Percentiles rank a stretch among this genome's conserved stretches.
These are phyloP conservation scores for Metschnikowia matae DNA, from an alignment of 805 yeast genomes.

Conservation along the genomic window DNA sequence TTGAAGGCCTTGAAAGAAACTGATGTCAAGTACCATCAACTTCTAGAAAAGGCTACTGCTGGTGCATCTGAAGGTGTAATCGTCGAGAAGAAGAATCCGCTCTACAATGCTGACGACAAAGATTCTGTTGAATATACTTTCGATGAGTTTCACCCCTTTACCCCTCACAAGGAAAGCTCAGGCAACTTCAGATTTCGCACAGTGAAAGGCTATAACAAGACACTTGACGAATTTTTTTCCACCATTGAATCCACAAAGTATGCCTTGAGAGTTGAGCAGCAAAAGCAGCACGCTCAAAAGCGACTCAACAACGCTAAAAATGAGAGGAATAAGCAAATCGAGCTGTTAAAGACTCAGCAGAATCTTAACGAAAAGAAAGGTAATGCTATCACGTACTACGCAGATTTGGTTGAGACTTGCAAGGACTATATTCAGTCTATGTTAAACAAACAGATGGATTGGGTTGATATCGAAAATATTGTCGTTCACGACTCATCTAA, in stretches of 20 bases:
- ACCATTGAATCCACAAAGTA: constrained; percentile 78
- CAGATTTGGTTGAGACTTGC: constrained; percentile 69
- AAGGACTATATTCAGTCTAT: constrained; percentile 61
- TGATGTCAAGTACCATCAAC: constrained; percentile 36
- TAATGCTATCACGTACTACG: constrained; percentile 62
- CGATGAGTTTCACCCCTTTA: constrained; percentile 70
- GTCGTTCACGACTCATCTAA: constrained; percentile 65
- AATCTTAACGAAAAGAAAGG: constrained; percentile 64
- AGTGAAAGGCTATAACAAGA: constrained; percentile 67
- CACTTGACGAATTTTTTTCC: constrained; percentile 81
- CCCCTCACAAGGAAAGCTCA: constrained; percentile 39
- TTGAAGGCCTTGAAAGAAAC: constrained; percentile 45
- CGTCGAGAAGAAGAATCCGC: constrained; percentile 55
- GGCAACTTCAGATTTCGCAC: constrained; percentile 36
- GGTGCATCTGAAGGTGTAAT: constrained; percentile 53
- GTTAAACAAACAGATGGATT: constrained; percentile 84
- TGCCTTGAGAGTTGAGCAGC: constrained; percentile 69
- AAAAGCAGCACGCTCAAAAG: constrained; percentile 69
- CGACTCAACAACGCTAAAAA: constrained; percentile 69
- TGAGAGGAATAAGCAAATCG: constrained; percentile 69
- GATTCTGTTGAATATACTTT: constrained; percentile 47
- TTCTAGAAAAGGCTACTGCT: constrained; percentile 31
- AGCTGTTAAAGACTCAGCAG: constrained; percentile 60
- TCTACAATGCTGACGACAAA: constrained; percentile 40
- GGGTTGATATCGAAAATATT: constrained; percentile 81